Base-by-base conservation (phyloP, 257 asterid species). In the Scutellaria galericulata region DNA sequence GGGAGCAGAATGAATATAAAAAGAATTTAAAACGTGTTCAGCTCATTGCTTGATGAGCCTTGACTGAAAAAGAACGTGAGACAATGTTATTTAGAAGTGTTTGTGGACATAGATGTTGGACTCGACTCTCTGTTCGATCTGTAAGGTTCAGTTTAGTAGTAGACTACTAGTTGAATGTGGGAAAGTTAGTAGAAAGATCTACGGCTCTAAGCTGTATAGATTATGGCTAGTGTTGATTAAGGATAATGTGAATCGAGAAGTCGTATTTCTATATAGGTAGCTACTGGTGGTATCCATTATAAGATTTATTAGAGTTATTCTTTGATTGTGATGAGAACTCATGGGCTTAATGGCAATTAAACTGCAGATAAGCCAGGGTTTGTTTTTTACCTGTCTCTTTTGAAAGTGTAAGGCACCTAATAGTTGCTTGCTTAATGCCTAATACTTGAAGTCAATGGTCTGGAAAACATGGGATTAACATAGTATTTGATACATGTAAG, bases 1-100 rank as follows among this genome's bases (percentile, higher is more conserved):
- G 1, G 82, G 64, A 41, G 35, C 45, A 50, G 69, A 13, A 20
- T 53, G 47, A 67, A 66, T 15, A 44, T 3, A 6, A 7, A n/a
- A 39, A 58, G 50, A n/a, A n/a, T n/a, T n/a, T n/a, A n/a, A n/a
- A n/a, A 18, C 18, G 18, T 18, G 18, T 18, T 18, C 18, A 18
- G 18, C 18, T 18, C 18, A 18, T 18, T 18, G 60, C 48, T 47
- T 20, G 14, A 62, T 52, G 13, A 63, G 9, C 59, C 15, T 59
- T 59, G 31, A 53, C 18, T 20, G 48, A 41, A 22, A 18, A 58
- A 47, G 27, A 50, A 59, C 39, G 31, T 50, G 41, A 10, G 54
- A 48, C 9, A 18, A 15, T 24, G n/a, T n/a, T 52, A 9, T 7
- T 3, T 44, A 15, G n/a, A 11, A 55, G 59, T 24, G 72, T n/a